These are phyloP conservation scores for Anethum foeniculum DNA, from an alignment of 140 eudicot genomes.

Conservation along the genomic window DNA sequence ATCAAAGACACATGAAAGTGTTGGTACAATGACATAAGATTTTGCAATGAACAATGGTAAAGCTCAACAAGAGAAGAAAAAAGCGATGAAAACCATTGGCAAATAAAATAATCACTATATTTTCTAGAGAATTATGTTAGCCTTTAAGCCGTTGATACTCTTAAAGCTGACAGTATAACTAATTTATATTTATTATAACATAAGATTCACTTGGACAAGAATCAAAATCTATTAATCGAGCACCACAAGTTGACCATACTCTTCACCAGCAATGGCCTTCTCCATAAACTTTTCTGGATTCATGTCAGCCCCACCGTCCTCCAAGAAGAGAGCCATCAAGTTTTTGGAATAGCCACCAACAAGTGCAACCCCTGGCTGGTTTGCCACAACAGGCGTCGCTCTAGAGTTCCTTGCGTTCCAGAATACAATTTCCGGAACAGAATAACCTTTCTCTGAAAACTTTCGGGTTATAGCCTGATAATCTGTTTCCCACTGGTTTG, in stretches of 20 bases:
- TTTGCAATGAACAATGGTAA: too few species aligned
- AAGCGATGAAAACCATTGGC: too few species aligned
- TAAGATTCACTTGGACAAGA: too few species aligned
- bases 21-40: too few species aligned
- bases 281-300: conserved; percentile 23
- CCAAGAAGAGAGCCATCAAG: conserved; percentile 24
- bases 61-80: too few species aligned
- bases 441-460: conserved; percentile 16
- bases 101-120: too few species aligned
- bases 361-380: conserved; percentile 23
- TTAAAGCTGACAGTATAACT: too few species aligned
- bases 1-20: too few species aligned
- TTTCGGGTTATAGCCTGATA: conserved; percentile 25
- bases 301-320: conserved; percentile 15
- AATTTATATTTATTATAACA: too few species aligned
- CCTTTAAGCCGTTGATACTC: too few species aligned
- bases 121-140: too few species aligned
- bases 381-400: conserved; percentile 21
- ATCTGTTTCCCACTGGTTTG: conserved; percentile 19
- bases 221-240: conserved; percentile 1
- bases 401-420: conserved; percentile 27
- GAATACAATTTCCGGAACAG: conserved; percentile 31
- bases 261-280: conserved; percentile 20
- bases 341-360: conserved; percentile 39
- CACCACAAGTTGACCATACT: conserved; percentile 24